Evolutionary conservation across 257 asterid genomes (phyloP).

Genomic region (Przewalskia tangutica): DNA sequence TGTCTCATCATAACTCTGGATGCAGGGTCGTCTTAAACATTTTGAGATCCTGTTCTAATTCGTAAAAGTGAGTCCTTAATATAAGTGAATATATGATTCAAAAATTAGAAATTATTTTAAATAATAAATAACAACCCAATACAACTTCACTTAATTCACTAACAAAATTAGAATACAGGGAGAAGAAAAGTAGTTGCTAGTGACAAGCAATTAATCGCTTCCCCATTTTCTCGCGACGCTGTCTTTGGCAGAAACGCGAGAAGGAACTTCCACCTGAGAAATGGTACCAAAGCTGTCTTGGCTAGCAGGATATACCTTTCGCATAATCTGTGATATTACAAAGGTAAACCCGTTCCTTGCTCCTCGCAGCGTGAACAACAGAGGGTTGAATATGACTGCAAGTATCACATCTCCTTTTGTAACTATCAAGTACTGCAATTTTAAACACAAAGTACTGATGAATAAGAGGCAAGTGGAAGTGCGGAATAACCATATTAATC

Average conservation of each 20-base stretch:
- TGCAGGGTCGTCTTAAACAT: too few relatives aligned
- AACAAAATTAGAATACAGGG: neutral
- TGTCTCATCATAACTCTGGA: too few relatives aligned
- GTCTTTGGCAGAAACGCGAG: slow-evolving; percentile 55
- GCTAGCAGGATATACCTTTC: slow-evolving; percentile 19
- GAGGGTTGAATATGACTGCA: slow-evolving; percentile 71
- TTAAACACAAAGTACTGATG: neutral
- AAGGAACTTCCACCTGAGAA: slow-evolving; percentile 38
- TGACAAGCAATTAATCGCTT: slow-evolving; percentile 29
- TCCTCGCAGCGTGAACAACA: slow-evolving; percentile 64
- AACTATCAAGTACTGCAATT: slow-evolving; percentile 56
- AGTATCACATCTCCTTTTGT: slow-evolving; percentile 75
- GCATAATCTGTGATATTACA: slow-evolving; percentile 36
- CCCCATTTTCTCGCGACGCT: slow-evolving; percentile 81
- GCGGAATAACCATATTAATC: neutral
- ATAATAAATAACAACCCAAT: too few relatives aligned
- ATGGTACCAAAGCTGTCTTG: slow-evolving; percentile 6
- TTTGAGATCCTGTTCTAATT: too few relatives aligned
- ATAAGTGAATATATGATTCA: too few relatives aligned
- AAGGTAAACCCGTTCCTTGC: slow-evolving; percentile 47
- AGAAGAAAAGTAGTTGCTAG: neutral
- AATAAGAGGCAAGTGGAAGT: neutral
- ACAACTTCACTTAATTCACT: too few relatives aligned
- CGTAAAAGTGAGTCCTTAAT: too few relatives aligned
- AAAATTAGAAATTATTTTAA: too few relatives aligned